Conservation (phyloP, 139 green algal species). For the Chlamydomonas sphaeroides region DNA sequence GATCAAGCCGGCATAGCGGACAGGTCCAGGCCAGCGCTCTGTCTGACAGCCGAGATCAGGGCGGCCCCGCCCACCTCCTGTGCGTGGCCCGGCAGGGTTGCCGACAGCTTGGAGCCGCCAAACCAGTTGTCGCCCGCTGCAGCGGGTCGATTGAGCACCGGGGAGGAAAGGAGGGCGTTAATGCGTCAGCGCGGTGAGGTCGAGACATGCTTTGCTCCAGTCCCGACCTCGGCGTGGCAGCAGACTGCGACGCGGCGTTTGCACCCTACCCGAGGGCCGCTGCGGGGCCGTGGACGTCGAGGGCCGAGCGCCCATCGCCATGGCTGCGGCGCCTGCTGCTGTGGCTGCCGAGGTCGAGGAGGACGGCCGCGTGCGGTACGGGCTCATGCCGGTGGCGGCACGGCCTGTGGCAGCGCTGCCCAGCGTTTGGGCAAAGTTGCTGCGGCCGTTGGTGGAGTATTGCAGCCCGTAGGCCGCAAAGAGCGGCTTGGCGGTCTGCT, state of each 20-base stretch:
- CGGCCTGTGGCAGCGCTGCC: background rate
- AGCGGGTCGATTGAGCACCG: no score
- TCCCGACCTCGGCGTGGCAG: no score
- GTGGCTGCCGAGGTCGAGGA: constrained; percentile 16
- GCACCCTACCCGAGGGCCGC: background rate
- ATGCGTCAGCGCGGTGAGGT: no score
- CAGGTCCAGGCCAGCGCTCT: no score
- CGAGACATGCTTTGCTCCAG: no score
- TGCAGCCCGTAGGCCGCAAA: constrained; percentile 37
- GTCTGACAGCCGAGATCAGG: no score
- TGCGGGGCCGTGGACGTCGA: background rate
- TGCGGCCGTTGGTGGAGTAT: constrained; percentile 7
- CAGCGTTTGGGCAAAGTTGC: background rate
- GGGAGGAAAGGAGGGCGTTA: no score
- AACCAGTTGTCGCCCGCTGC: constrained; percentile 31
- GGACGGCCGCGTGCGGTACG: constrained; percentile 20
- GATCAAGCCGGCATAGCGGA: no score
- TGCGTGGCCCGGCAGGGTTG: background rate
- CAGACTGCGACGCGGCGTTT: no score
- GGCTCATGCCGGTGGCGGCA: background rate
- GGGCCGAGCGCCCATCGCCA: background rate
- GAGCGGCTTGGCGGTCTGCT: background rate
- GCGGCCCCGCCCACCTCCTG: no score
- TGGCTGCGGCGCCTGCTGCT: background rate
- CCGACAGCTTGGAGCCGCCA: constrained; percentile 32